phyloP scores from a whole-genome alignment of 345 rosid species.

The Hibiscus syriacus region DNA sequence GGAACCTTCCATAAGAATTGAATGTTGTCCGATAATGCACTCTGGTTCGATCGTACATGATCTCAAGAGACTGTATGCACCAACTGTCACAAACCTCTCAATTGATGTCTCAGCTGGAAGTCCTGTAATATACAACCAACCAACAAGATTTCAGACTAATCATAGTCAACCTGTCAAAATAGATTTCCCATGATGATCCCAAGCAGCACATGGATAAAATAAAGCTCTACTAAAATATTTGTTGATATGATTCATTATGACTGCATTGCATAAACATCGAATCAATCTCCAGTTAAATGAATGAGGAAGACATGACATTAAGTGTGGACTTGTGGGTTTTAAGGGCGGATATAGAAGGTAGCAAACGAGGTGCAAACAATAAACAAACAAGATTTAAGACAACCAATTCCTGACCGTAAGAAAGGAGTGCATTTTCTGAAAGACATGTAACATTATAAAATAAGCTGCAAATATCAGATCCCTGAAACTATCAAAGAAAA shows the following conservation, averaged over 20 bases:
- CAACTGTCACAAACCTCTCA: too few species aligned
- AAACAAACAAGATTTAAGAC: background rate
- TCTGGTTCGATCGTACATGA: constrained; percentile 97
- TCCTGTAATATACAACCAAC: constrained; percentile 55
- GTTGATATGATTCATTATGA: background rate
- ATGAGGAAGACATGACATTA: background rate
- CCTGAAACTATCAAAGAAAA: too few species aligned
- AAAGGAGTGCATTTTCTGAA: background rate
- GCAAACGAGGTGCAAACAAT: background rate
- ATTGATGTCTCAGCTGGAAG: constrained; percentile 82
- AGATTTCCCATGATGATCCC: background rate
- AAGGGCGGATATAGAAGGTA: background rate
- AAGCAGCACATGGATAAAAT: background rate
- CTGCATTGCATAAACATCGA: background rate
- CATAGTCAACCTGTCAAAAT: background rate
- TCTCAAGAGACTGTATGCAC: too few species aligned
- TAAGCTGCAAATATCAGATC: constrained; percentile 4
- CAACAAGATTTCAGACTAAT: background rate
- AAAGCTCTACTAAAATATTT: background rate
- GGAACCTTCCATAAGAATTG: constrained; percentile 97
- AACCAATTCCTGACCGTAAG: background rate
- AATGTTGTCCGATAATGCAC: constrained; percentile 93
- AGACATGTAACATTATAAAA: background rate
- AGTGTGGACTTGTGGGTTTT: background rate
- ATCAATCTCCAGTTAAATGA: background rate